Percentiles rank a stretch among this genome's conserved stretches.
Conservation (phyloP, 73 alveolate genomes). For the Paramecium octaurelia region DNA sequence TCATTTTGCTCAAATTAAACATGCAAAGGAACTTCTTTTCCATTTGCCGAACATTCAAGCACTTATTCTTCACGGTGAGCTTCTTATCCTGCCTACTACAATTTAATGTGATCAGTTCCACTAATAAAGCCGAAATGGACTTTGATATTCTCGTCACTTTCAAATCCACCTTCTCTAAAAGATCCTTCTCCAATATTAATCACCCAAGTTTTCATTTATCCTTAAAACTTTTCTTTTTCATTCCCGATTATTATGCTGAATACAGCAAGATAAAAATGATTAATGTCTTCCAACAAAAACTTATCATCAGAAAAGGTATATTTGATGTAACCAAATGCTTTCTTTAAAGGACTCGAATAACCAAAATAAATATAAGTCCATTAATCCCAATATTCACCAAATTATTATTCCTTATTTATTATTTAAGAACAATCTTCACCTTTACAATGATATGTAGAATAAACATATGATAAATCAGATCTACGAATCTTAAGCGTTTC, state of each 20-base stretch:
- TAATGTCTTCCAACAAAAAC: neutral
- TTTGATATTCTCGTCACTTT: neutral
- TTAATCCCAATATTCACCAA: constrained; percentile 43
- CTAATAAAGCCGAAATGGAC: neutral
- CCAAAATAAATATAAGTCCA: constrained; percentile 36
- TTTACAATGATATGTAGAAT: neutral
- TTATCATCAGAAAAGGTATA: neutral
- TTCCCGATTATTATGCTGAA: neutral
- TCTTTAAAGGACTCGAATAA: neutral
- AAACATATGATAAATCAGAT: neutral
- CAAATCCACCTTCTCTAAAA: constrained; percentile 39
- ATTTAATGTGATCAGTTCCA: constrained; percentile 37
- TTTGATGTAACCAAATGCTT: neutral
- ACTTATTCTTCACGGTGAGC: constrained; percentile 26
- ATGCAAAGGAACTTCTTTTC: constrained; percentile 16
- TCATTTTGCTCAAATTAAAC: constrained; percentile 21
- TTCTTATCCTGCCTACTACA: constrained; percentile 25
- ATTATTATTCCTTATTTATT: neutral
- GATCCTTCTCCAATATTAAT: constrained; percentile 39
- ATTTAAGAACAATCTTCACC: neutral
- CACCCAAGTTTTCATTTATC: constrained; percentile 43
- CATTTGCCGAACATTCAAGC: neutral
- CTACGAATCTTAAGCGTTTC: neutral
- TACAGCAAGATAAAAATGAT: constrained; percentile 29
- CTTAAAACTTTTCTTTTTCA: neutral